A percentile compares a stretch with the other conserved stretches of the same genome.
Conservation (phyloP, 2,329 filamentous ascomycete genomes). For the Metarhizium guizhouense region DNA sequence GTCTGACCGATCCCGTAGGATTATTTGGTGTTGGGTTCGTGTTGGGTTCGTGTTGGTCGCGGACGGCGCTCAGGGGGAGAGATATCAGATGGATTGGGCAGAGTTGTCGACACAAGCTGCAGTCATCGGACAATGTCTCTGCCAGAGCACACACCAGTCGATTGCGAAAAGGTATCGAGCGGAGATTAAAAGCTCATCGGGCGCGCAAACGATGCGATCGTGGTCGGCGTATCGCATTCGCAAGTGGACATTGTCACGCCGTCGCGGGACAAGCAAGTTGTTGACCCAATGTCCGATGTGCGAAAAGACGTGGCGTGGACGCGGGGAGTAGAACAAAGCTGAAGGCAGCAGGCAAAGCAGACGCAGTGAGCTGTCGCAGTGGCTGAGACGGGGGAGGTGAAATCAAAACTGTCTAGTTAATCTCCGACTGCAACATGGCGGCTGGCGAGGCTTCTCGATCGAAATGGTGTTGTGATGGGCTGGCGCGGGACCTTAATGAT, state of each 20-base stretch:
- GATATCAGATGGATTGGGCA: neutral
- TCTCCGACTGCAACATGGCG: neutral
- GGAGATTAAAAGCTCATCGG: slow-evolving; percentile 6
- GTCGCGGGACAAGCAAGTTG: slow-evolving; percentile 2
- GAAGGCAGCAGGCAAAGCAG: neutral
- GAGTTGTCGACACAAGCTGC: neutral
- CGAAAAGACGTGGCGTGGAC: slow-evolving; percentile 1
- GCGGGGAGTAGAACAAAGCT: slow-evolving; percentile 4
- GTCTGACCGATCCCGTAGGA: neutral
- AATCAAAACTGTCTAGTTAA: neutral
- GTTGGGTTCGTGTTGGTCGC: neutral
- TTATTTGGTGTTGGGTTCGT: neutral
- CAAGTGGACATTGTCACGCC: slow-evolving; percentile 17
- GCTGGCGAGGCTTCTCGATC: neutral
- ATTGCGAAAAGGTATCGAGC: neutral
- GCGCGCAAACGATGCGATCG: slow-evolving; percentile 9
- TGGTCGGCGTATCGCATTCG: slow-evolving; percentile 11
- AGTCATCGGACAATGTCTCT: neutral
- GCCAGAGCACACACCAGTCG: neutral
- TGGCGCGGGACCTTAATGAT: neutral
- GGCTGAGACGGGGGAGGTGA: neutral
- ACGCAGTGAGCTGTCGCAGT: neutral
- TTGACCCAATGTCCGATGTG: neutral
- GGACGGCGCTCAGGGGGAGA: neutral
- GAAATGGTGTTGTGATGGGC: neutral